Evolutionary conservation across 129 eudicot species (phyloP).

Genomic region (Artemisia annua): DNA sequence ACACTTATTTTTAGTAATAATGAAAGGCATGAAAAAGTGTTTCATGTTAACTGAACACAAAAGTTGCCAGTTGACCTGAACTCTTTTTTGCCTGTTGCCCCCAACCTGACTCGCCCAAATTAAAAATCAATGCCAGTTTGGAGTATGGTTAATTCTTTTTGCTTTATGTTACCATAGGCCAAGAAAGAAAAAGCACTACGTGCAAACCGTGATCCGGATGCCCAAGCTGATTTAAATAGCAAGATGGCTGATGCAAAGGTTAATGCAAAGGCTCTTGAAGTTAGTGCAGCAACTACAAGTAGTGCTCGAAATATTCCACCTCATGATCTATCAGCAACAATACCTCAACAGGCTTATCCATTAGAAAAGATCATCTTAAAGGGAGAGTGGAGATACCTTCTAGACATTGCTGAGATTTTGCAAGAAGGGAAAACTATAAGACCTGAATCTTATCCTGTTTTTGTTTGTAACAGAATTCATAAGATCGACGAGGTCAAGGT

Average conservation of each 20-base stretch:
- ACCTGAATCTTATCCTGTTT: conserved; percentile 47
- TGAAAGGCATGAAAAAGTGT: too few species aligned
- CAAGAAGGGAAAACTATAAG: conserved; percentile 38
- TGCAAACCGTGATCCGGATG: conserved; percentile 42
- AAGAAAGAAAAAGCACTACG: conserved; percentile 37
- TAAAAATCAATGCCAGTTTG: background rate
- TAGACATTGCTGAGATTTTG: conserved; percentile 43
- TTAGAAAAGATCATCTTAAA: conserved; percentile 59
- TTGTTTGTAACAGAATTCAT: conserved; percentile 59
- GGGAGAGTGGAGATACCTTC: conserved; percentile 82
- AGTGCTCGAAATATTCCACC: conserved; percentile 74
- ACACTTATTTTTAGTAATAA: too few species aligned
- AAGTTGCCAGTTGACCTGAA: too few species aligned
- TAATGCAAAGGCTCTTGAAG: conserved; percentile 55
- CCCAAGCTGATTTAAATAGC: conserved; percentile 44
- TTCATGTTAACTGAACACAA: too few species aligned
- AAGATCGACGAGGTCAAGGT: conserved; percentile 62
- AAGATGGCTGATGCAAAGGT: conserved; percentile 41
- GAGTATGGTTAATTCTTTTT: background rate
- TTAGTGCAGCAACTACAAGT: conserved; percentile 23
- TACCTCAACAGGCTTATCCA: conserved; percentile 70
- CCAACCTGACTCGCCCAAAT: too few species aligned
- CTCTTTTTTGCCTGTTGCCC: background rate
- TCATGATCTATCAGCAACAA: conserved; percentile 65
- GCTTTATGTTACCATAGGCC: conserved; percentile 32